Evolutionary conservation across 164 flowering plant genomes (phyloP), one percentile per base, ranked within the genome.

Genomic region (Chimonanthus praecox): DNA sequence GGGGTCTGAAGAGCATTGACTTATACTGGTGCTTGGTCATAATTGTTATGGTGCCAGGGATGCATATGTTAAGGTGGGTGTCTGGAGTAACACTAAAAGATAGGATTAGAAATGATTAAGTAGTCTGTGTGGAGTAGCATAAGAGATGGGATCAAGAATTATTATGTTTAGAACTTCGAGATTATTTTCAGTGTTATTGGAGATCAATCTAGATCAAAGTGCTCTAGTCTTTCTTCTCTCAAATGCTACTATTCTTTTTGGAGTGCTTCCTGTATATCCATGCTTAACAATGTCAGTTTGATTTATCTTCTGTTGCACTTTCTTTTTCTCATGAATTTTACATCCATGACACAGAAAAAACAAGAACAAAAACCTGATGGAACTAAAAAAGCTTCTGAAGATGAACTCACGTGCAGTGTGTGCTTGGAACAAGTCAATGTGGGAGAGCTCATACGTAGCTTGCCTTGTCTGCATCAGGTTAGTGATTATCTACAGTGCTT

Each of bases 381-480:
- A 50, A 82, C 54, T 51, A 7, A 7, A 5, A 86, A 85, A 74
- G 62, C 82, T 44, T 71, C 81, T 43, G 90, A 84, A 68, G 92
- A 92, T 73, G 96, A 88, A 70, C 72, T 92, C 71, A 91, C 94
- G 61, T 92, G 98, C 79, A 91, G 84, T 72, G 84, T 92, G 73
- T 92, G 98, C 88, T 88, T 92, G 86, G 98, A 92, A 83, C 95
- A 88, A 84, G 98, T 92, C 49, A 85, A 82, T 74, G 75, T 68
- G 18, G 98, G 97, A 48, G 98, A 92, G 71, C 84, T 88, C 18
- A 83, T 91, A 54, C 90, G 96, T n/a, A 89, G 89, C 85, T 81
- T 91, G 83, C 98, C 96, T 73, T 92, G 98, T 81, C 83, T 92
- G 84, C 96, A 92, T 80, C 94, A 91, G 93, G 98, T 92, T 67